Percentiles rank a stretch among this genome's conserved stretches.
phyloP scores from a whole-genome alignment of 2,329 filamentous ascomycete genomes.

The Claviceps pazoutovae region DNA sequence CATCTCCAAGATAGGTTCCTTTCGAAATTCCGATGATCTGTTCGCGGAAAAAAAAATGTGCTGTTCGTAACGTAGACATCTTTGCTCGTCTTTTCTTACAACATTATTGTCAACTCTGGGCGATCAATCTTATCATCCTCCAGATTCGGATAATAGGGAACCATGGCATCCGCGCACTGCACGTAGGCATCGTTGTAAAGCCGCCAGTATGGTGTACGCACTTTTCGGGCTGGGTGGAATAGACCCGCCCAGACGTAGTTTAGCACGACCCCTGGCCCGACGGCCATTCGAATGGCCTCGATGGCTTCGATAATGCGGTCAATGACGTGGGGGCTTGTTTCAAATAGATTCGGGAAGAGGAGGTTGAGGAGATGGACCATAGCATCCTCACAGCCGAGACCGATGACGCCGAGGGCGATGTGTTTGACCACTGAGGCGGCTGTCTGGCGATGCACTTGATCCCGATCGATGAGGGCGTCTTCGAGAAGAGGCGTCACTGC shows the following conservation, averaged over 20 bases:
- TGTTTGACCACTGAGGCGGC: slow-evolving; percentile 96
- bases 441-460: slow-evolving; percentile 95
- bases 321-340: slow-evolving; percentile 96
- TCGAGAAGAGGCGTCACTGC: slow-evolving; percentile 91
- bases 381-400: slow-evolving; percentile 91
- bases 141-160: slow-evolving; percentile 86
- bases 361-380: slow-evolving; percentile 97
- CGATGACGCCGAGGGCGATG: slow-evolving; percentile 92
- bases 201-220: slow-evolving; percentile 88
- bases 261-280: slow-evolving; percentile 83
- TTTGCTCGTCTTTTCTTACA: slow-evolving; percentile 34
- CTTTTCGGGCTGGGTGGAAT: slow-evolving; percentile 93
- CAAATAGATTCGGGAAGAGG: slow-evolving; percentile 91
- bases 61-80: not conserved
- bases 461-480: slow-evolving; percentile 91
- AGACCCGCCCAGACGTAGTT: slow-evolving; percentile 98
- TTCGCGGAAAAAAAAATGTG: not conserved
- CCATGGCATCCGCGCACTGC: slow-evolving; percentile 82
- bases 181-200: slow-evolving; percentile 97
- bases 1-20: no score
- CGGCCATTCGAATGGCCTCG: slow-evolving; percentile 84
- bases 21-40: no score
- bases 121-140: slow-evolving; percentile 68
- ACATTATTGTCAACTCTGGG: slow-evolving; percentile 68
- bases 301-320: slow-evolving; percentile 96